Base-by-base conservation (phyloP, 1,284 basidiomycete genomes). In the Apiotrichum domesticum region DNA sequence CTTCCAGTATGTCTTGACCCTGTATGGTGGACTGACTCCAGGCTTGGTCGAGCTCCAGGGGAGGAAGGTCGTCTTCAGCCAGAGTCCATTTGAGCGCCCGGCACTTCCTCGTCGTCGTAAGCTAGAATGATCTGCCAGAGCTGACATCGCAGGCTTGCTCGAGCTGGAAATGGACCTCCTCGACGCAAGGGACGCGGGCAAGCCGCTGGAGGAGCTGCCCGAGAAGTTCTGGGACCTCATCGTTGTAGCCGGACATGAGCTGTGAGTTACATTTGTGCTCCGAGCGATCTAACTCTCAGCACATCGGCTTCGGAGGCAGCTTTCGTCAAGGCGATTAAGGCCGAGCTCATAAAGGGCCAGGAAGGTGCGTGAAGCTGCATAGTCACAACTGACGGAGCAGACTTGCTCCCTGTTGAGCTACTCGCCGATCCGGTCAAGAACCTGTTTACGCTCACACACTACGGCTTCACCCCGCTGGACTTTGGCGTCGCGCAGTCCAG, bases 241-340 rank as follows among this genome's bases (percentile, higher is more conserved):
- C 21, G 69, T 64, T 1, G 61, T 68, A 63, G 66, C 66, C 33
- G 71, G 72, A n/a, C 67, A 72, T 42, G 72, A 74, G 53, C 57
- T 64, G 71, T 71, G 35, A 55, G 68, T 56, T 44, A 14, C 3
- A 11, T 4, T 8, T 2, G 7, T 32, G 32, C 8, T 34, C 15
- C 11, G n/a, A 40, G 10, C 50, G 45, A 46, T 34, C 44, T 50
- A 43, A 53, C 42, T 29, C 2, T 13, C 55, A 72, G 68, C 8
- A 52, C 66, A 3, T 62, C 67, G 6, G 53, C 50, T 13, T 66
- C 58, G 3, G 70, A 71, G 14, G 54, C 56, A 0, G 32, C 61
- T 1, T 66, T 74, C 39, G 48, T 68, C 34, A 74, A 73, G 52
- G 56, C 64, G n/a, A 51, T 74, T 34, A 65, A 65, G 52, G 51